Conservation (phyloP, 495 filamentous ascomycete species). For the Talaromyces liani region DNA sequence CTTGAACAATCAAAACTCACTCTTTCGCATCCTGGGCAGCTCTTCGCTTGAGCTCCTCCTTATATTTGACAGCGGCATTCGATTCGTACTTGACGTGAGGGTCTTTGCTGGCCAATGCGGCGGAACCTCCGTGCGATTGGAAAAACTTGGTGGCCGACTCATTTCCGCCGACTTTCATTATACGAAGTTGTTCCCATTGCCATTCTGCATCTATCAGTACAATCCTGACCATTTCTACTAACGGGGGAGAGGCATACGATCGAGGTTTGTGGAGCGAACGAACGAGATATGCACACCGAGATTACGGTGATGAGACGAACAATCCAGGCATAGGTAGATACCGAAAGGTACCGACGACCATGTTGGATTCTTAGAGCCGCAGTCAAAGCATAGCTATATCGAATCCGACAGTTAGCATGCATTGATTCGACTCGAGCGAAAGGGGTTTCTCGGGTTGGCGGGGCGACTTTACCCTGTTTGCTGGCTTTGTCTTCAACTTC, state of each 20-base stretch:
- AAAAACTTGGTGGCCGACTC: slow-evolving; percentile 98
- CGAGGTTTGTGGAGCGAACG: slow-evolving; percentile 94
- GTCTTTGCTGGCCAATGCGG: slow-evolving; percentile 91
- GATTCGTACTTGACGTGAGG: slow-evolving; percentile 94
- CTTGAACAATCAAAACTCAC: slow-evolving; percentile 34
- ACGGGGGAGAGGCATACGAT: slow-evolving; percentile 60
- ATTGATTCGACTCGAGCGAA: neutral
- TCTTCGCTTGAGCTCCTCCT: slow-evolving; percentile 84
- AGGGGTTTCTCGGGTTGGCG: slow-evolving; percentile 22
- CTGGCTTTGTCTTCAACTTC: slow-evolving; percentile 87
- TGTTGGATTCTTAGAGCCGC: slow-evolving; percentile 90
- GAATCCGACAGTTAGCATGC: slow-evolving; percentile 16
- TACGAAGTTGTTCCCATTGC: slow-evolving; percentile 96
- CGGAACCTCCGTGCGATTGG: slow-evolving; percentile 88
- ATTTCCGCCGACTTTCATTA: slow-evolving; percentile 99
- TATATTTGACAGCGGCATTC: slow-evolving; percentile 85
- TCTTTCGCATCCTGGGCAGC: slow-evolving; percentile 72
- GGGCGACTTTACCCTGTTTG: slow-evolving; percentile 69
- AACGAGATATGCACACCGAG: slow-evolving; percentile 94
- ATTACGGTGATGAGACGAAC: slow-evolving; percentile 86
- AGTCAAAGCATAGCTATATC: slow-evolving; percentile 88
- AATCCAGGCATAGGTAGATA: slow-evolving; percentile 97
- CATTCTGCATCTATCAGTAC: slow-evolving; percentile 58
- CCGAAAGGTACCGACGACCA: slow-evolving; percentile 97
- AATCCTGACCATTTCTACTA: neutral